phyloP scores from a whole-genome alignment of 1,284 basidiomycete genomes.

The Fomitiporia mediterranea region DNA sequence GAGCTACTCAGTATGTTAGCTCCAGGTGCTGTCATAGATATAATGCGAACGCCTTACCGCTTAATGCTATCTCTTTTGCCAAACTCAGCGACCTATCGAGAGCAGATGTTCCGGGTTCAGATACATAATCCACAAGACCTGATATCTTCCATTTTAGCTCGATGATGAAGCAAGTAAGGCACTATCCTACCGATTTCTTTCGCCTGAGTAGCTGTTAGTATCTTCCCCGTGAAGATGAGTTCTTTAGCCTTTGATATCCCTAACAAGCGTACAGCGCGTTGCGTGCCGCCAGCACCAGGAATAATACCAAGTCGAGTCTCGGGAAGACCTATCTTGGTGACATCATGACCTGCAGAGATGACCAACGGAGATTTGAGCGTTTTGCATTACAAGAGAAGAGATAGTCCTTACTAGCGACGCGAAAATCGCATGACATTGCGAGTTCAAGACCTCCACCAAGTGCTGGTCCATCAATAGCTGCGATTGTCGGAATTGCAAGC shows the following conservation, averaged over 20 bases:
- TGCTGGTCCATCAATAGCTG: constrained; percentile 90
- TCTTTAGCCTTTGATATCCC: constrained; percentile 85
- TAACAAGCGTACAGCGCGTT: constrained; percentile 77
- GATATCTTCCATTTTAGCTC: constrained; percentile 3
- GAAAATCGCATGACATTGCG: constrained; percentile 81
- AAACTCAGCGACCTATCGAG: constrained; percentile 63
- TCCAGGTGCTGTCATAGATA: constrained; percentile 12
- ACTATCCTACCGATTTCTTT: constrained; percentile 60
- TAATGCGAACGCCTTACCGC: constrained; percentile 47
- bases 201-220: constrained; percentile 65
- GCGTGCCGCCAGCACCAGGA: constrained; percentile 93
- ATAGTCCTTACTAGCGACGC: constrained; percentile 69
- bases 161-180: background rate
- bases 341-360: constrained; percentile 40
- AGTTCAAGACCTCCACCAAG: constrained; percentile 90
- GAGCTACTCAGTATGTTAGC: constrained; percentile 47
- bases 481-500: constrained; percentile 84
- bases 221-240: constrained; percentile 75
- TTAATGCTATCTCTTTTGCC: constrained; percentile 61
- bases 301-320: constrained; percentile 89
- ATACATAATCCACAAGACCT: constrained; percentile 82
- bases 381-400: constrained; percentile 3
- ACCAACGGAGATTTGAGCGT: constrained; percentile 26
- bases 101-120: constrained; percentile 51
- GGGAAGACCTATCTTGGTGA: constrained; percentile 78